Evolutionary conservation across 2,329 filamentous ascomycete species (phyloP).

Genomic region (Pestalotiopsis sp.): DNA sequence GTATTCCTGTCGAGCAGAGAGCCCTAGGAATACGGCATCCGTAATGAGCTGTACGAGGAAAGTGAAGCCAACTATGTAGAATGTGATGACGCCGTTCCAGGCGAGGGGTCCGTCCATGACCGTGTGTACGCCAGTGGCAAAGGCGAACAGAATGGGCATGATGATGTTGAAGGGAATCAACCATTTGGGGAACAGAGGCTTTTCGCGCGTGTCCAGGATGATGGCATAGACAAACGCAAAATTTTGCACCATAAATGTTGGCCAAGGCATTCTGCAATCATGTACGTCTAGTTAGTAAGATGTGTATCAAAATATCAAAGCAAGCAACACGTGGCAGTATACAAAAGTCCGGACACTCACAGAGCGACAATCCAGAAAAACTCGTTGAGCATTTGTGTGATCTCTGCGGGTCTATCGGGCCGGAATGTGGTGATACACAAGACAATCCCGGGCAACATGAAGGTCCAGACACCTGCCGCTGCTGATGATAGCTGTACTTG

Average conservation of each 20-base stretch:
- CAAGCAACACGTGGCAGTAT: background rate
- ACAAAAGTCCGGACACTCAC: background rate
- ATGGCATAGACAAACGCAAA: slow-evolving; percentile 10
- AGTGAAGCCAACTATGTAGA: slow-evolving; percentile 5
- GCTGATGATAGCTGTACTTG: slow-evolving; percentile 5
- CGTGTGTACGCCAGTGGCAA: slow-evolving; percentile 5
- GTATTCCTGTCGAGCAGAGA: slow-evolving; percentile 7
- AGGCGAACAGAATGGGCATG: slow-evolving; percentile 5
- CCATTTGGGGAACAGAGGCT: slow-evolving; percentile 9
- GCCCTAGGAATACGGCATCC: slow-evolving; percentile 1
- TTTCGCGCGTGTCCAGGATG: background rate
- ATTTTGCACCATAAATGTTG: slow-evolving; percentile 8
- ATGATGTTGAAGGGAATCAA: slow-evolving; percentile 8
- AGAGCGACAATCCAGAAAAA: slow-evolving; percentile 8
- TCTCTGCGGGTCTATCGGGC: slow-evolving; percentile 2
- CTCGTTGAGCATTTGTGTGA: slow-evolving; percentile 3
- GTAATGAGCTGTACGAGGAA: slow-evolving; percentile 3
- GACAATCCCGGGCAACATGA: slow-evolving; percentile 7
- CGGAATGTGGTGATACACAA: slow-evolving; percentile 5
- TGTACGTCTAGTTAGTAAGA: no score
- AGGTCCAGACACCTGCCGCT: slow-evolving; percentile 2
- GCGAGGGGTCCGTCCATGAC: background rate
- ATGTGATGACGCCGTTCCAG: slow-evolving; percentile 5
- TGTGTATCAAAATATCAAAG: no score
- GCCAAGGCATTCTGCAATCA: slow-evolving; percentile 3